A percentile compares a stretch with the other conserved stretches of the same genome.
These are phyloP conservation scores for Ophiostoma sp. DNA, from an alignment of 2,329 filamentous ascomycete species.

Conservation along the genomic window DNA sequence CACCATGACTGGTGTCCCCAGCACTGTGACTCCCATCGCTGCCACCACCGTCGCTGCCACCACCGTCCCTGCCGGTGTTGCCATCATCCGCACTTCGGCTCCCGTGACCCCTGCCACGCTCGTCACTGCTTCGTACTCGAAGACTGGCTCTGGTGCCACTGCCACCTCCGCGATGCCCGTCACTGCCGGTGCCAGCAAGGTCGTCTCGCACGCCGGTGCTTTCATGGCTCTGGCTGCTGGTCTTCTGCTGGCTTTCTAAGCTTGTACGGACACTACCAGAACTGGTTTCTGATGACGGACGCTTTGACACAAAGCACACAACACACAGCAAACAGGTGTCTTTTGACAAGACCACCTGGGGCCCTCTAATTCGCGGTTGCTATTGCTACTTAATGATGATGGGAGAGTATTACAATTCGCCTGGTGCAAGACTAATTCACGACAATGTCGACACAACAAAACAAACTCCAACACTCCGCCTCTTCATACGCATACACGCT, in stretches of 20 bases:
- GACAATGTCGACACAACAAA: conserved; percentile 10
- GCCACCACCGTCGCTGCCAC: neutral
- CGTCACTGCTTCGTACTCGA: neutral
- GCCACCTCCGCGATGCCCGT: conserved; percentile 17
- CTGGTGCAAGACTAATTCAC: conserved; percentile 8
- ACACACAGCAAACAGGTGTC: neutral
- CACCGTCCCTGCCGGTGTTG: neutral
- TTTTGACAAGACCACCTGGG: conserved; percentile 11
- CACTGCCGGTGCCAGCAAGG: conserved; percentile 23
- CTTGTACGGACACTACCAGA: neutral
- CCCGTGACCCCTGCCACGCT: neutral
- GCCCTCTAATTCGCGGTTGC: conserved; percentile 1
- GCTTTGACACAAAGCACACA: neutral
- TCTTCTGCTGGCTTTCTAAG: conserved; percentile 23
- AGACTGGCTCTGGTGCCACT: neutral
- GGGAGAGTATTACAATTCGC: neutral
- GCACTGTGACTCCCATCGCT: neutral
- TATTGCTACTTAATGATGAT: conserved; percentile 6
- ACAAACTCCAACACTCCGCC: conserved; percentile 6
- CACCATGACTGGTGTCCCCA: conserved; percentile 1
- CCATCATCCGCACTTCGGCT: neutral
- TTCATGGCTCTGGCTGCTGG: conserved; percentile 20
- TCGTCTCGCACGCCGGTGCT: conserved; percentile 12
- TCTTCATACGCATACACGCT: neutral
- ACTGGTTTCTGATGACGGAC: neutral